A percentile compares a stretch with the other conserved stretches of the same genome.
These are phyloP conservation scores for Populus deltoides DNA, from an alignment of 345 rosid species.

Conservation along the genomic window DNA sequence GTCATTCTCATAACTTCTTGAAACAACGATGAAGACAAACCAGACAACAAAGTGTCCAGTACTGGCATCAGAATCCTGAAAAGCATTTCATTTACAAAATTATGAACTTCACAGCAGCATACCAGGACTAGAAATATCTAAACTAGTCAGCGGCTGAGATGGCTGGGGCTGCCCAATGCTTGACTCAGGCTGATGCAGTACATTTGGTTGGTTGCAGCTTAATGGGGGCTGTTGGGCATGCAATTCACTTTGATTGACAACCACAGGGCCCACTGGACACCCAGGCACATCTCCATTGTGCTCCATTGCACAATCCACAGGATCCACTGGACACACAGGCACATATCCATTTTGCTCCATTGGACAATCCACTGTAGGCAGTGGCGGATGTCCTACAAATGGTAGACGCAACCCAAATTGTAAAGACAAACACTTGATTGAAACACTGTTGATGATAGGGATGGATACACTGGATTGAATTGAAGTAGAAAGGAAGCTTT, in stretches of 20 bases:
- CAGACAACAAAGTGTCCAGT: too few species aligned
- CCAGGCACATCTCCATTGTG: conserved; percentile 11
- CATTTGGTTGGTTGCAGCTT: conserved; percentile 15
- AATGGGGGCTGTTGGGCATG: conserved; percentile 1
- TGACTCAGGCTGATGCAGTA: conserved; percentile 10
- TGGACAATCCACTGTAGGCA: conserved; percentile 8
- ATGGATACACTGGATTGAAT: not conserved
- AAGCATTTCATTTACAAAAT: not conserved
- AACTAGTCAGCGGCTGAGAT: not conserved
- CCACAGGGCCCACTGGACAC: conserved; percentile 13
- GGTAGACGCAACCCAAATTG: not conserved
- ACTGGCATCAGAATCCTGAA: too few species aligned
- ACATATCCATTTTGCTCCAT: conserved; percentile 8
- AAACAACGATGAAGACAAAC: too few species aligned
- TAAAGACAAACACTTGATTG: not conserved
- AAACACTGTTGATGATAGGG: not conserved
- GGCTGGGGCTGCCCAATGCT: conserved; percentile 12
- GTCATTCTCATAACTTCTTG: too few species aligned
- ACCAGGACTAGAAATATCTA: conserved; percentile 19
- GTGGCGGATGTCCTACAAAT: conserved; percentile 9
- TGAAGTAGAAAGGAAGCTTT: not conserved
- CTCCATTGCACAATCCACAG: conserved; percentile 12
- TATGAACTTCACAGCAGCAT: not conserved
- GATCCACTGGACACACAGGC: conserved; percentile 15
- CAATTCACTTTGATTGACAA: not conserved